These are phyloP conservation scores for Davidsoniella australis DNA, from an alignment of 2,329 filamentous ascomycete species.

Conservation along the genomic window DNA sequence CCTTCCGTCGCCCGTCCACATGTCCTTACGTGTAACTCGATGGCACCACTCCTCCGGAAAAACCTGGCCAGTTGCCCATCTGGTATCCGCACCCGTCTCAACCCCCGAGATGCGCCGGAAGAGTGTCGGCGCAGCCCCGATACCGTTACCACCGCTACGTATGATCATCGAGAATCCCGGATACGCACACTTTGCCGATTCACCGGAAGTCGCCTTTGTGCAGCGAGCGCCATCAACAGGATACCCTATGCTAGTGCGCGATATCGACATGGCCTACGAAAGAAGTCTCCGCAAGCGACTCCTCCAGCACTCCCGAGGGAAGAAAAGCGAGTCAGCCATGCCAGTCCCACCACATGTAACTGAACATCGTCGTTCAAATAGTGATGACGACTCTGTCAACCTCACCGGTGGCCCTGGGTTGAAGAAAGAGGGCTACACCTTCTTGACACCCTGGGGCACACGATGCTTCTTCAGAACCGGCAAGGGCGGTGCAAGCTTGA, in stretches of 20 bases:
- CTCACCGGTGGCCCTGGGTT: constrained; percentile 27
- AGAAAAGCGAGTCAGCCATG: constrained; percentile 4
- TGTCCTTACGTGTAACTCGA: constrained; percentile 6
- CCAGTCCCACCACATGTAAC: neutral
- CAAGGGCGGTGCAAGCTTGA: constrained; percentile 54
- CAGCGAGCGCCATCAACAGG: neutral
- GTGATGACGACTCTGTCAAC: constrained; percentile 7
- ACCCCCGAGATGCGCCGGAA: constrained; percentile 4
- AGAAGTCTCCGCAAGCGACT: constrained; percentile 20
- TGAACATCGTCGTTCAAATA: neutral
- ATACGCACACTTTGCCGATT: constrained; percentile 9
- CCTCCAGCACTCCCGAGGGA: constrained; percentile 11
- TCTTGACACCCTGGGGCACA: constrained; percentile 73
- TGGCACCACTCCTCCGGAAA: constrained; percentile 8
- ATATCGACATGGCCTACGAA: constrained; percentile 40
- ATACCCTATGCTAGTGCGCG: constrained; percentile 25
- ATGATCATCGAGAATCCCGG: constrained; percentile 11
- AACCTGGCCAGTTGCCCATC: constrained; percentile 9
- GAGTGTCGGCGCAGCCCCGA: constrained; percentile 4
- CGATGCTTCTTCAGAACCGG: constrained; percentile 74
- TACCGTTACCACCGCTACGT: constrained; percentile 6
- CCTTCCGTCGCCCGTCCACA: constrained; percentile 1
- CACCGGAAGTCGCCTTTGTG: constrained; percentile 13
- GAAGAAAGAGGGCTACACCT: constrained; percentile 53
- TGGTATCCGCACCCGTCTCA: constrained; percentile 4